phyloP scores from a whole-genome alignment of 1,284 basidiomycete genomes.

The Trichosporon sp. region DNA sequence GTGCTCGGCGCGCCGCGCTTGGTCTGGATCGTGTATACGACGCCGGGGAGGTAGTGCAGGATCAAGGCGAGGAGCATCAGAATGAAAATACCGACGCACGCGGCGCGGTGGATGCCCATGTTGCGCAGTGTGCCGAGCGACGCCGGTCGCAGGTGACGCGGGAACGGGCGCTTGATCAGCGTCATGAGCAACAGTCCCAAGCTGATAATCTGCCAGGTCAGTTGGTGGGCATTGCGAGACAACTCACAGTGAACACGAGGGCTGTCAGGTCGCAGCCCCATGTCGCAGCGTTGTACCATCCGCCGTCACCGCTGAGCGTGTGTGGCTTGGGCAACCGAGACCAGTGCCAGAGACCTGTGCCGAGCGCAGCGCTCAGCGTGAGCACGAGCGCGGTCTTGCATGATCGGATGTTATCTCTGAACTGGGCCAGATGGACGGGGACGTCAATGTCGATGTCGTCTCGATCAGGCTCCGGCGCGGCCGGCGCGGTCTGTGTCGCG shows the following conservation, averaged over 20 bases:
- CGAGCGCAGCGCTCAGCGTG: background rate
- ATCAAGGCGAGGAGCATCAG: slow-evolving; percentile 11
- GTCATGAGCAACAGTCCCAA: slow-evolving; percentile 22
- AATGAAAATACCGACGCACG: slow-evolving; percentile 27
- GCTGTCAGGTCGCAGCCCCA: background rate
- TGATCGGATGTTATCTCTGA: slow-evolving; percentile 17
- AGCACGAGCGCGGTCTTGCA: slow-evolving; percentile 18
- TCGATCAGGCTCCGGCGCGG: background rate
- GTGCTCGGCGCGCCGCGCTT: slow-evolving; percentile 22
- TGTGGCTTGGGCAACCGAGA: background rate
- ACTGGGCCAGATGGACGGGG: slow-evolving; percentile 2
- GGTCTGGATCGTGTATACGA: slow-evolving; percentile 41
- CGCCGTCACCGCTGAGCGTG: background rate
- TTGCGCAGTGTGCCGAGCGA: slow-evolving; percentile 30
- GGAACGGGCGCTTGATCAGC: slow-evolving; percentile 43
- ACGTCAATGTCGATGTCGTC: slow-evolving; percentile 20
- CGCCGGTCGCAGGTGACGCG: slow-evolving; percentile 26
- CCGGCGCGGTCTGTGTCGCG: background rate
- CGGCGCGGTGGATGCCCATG: slow-evolving; percentile 27
- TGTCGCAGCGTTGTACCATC: background rate
- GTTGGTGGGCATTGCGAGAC: no score
- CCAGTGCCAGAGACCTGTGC: slow-evolving; percentile 8
- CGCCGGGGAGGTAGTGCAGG: slow-evolving; percentile 37
- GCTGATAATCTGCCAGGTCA: slow-evolving; percentile 12
- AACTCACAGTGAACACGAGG: slow-evolving; percentile 21